Evolutionary conservation across 1,284 basidiomycete genomes (phyloP).

Genomic region (Austroboletus novae-zelandiae): DNA sequence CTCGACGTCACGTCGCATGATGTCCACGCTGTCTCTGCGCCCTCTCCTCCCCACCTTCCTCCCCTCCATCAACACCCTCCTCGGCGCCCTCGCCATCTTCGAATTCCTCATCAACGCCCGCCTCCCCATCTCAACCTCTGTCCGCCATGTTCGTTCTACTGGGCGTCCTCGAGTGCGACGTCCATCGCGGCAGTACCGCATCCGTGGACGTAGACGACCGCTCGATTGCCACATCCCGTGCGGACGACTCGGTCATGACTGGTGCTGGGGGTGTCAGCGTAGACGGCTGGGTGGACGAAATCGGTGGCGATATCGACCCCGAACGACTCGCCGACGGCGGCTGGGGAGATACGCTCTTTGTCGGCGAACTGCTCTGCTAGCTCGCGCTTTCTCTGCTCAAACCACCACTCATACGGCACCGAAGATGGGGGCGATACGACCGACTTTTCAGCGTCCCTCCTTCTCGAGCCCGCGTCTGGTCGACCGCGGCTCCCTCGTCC

Average conservation of each 20-base stretch:
- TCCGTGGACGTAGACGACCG: no score
- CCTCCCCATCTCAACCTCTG: constrained; percentile 38
- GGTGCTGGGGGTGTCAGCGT: constrained; percentile 42
- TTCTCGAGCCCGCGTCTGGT: no score
- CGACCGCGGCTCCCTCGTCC: no score
- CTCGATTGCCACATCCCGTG: constrained; percentile 1
- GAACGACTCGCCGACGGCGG: no score
- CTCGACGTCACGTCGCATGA: no score
- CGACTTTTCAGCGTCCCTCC: constrained; percentile 26
- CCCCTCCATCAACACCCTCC: constrained; percentile 8
- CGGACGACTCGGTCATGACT: constrained; percentile 15
- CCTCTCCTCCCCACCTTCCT: no score
- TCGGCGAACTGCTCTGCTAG: constrained; percentile 16
- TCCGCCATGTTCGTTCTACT: constrained; percentile 74
- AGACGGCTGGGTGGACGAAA: no score
- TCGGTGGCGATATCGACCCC: no score
- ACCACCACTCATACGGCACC: constrained; percentile 6
- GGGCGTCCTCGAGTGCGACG: constrained; percentile 68
- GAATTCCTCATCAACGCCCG: constrained; percentile 42
- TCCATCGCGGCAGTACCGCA: no score
- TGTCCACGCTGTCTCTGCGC: no score
- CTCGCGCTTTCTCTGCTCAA: constrained; percentile 32
- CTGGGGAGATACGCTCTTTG: no score
- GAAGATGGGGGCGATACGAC: constrained; percentile 16
- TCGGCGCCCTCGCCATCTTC: constrained; percentile 64